Evolutionary conservation across 208 protist genomes (phyloP), one percentile per base, ranked within the genome.

Genomic region (Angomonas deanei): DNA sequence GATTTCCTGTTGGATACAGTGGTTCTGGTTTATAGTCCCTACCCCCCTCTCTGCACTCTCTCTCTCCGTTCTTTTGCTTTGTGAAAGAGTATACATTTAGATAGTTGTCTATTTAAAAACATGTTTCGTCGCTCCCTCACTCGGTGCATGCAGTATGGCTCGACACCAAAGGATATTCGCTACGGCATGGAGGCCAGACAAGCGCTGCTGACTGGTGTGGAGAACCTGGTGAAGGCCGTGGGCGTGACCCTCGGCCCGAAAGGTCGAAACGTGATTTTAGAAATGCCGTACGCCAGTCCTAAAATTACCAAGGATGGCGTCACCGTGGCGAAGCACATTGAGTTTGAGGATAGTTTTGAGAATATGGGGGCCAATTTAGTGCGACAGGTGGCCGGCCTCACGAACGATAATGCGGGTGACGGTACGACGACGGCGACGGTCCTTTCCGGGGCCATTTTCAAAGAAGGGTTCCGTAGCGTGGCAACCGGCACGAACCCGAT

Each of bases 301-400:
- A 99, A 99, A 66, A 99, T 99, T 81, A 99, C 99, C 42, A 99
- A 99, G 86, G 99, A 99, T 66, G 99, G 99, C 78, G 98, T 99
- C 17, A 99, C 98, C 23, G 99, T 99, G 1, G 99, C 98, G 26
- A 99, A 99, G 87, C 74, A 88, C 52, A 98, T 99, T 70, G 98
- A 99, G 72, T 99, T 99, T 71, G 82, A 94, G 66, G 93, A 99
- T 82, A 93, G 86, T 61, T 98, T 94, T 62, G 86, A 99, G 71
- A 99, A 99, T 82, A 72, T 99, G 39, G 99, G 98, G 52, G 99
- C 98, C 0, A 97, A 97, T 70, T 79, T 99, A 33, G 93, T 99
- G 33, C 89, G 94, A 21, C 81, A 97, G 61, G 97, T 98, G 15
- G 97, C 97, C 3, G 96, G 82, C 31, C 94, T 98, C 57, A 98